Conservation (phyloP, 192 early-diverging fungal genomes). For the Coemansia sp. region DNA sequence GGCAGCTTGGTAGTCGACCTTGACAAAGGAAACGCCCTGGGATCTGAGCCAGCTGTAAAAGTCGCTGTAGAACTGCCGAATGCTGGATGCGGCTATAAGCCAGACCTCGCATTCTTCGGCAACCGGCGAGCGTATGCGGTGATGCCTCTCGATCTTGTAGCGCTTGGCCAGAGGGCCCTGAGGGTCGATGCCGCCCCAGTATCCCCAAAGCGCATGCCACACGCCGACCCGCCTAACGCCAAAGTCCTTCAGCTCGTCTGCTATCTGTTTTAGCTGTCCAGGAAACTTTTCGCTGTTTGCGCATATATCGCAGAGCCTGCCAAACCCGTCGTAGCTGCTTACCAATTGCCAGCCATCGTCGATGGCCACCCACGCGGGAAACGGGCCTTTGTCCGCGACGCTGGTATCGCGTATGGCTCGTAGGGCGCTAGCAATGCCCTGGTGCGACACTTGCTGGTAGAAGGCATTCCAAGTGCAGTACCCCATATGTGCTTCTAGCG, state of each 20-base stretch:
- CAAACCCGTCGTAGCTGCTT: slow-evolving; percentile 12
- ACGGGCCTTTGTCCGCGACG: background rate
- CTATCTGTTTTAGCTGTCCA: slow-evolving; percentile 36
- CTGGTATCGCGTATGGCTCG: slow-evolving; percentile 7
- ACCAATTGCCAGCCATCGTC: slow-evolving; percentile 59
- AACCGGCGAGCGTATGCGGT: slow-evolving; percentile 8
- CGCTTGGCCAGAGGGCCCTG: slow-evolving; percentile 16
- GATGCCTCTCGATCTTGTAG: slow-evolving; percentile 28
- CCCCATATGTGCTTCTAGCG: slow-evolving; percentile 12
- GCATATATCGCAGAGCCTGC: slow-evolving; percentile 31
- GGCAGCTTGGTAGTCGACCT: slow-evolving; percentile 56
- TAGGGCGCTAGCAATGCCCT: slow-evolving; percentile 12
- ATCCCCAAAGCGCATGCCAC: slow-evolving; percentile 61
- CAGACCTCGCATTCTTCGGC: slow-evolving; percentile 21
- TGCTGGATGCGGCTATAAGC: slow-evolving; percentile 19
- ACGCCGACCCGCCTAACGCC: slow-evolving; percentile 50
- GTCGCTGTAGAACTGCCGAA: slow-evolving; percentile 48
- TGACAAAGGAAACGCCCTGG: slow-evolving; percentile 55
- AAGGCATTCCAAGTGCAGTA: slow-evolving; percentile 51
- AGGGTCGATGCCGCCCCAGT: slow-evolving; percentile 57
- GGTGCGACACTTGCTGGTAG: slow-evolving; percentile 30
- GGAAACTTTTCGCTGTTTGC: slow-evolving; percentile 50
- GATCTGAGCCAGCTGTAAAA: slow-evolving; percentile 53
- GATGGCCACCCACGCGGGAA: slow-evolving; percentile 44
- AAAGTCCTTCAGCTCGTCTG: slow-evolving; percentile 16